Base-by-base conservation (phyloP, 306 rosid species). In the Alnus rubra region DNA sequence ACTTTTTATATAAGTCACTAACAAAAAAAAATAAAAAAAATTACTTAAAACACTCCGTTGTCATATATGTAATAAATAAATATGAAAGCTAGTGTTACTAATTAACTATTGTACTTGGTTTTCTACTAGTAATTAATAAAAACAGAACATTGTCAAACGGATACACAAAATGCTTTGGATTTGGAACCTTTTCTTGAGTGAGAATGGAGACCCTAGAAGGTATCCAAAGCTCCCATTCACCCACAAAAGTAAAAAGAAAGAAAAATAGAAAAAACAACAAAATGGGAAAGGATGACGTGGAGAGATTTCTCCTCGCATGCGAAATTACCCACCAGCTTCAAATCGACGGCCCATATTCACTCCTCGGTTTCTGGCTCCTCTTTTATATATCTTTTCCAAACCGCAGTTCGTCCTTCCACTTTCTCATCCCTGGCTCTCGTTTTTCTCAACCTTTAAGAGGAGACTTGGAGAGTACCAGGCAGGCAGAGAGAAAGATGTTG, bases 361-460 rank as follows among this genome's bases (percentile, higher is more conserved):
- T 88, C 93, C 93, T 74, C 71, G 58, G 71, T 89, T 75, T 78
- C 80, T 73, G 91, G 92, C 85, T 74, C 81, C 81, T 83, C 84
- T 87, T 89, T 92, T 81, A 9, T 86, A 82, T 81, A 10, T 59
- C 37, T 5, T 14, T 10, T 71, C 81, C 83, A 16, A 16, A 31
- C 9, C 30, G 28, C 30, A 78, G 35, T 4, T 39, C 3, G 39
- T 30, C n/a, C n/a, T 14, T 63, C 42, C 55, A 6, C 79, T 55
- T 67, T 19, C 73, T 51, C 75, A 15, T 77, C 52, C 59, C 69
- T 44, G 59, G 35, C 80, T 58, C 53, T 64, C 30, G 18, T 49
- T 47, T 11, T 12, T 49, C 7, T 71, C 35, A 51, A 0, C 6
- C 8, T 28, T 16, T 14, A 9, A 31, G 51, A 64, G 49, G 44